Evolutionary conservation across 2,329 filamentous ascomycete species (phyloP), one percentile per base, ranked within the genome.

Genomic region (Trichophyton simii): DNA sequence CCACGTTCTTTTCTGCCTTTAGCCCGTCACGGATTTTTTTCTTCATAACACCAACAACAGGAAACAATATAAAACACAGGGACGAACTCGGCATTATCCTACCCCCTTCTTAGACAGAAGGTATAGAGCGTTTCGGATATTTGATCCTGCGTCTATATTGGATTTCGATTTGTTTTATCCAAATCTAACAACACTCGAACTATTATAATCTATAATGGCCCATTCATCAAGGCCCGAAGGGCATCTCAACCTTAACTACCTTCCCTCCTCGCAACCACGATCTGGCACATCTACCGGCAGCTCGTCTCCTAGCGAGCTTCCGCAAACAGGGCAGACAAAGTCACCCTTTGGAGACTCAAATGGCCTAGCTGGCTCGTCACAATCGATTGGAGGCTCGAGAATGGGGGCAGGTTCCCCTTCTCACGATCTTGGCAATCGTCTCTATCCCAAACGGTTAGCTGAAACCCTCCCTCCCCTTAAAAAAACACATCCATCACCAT

Each of bases 401-500:
- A 88, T 92, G 71, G 91, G 91, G 80, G 86, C 90, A 79, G 91
- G 91, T 73, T 99, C 94, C 82, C 94, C 94, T 70, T 96, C 91
- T 76, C 91, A 96, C 79, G 94, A 97, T 67, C 84, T 91, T 71
- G 85, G 87, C 62, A 85, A 83, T 66, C 75, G 92, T 69, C 80
- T 97, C 63, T 96, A 88, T 76, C 91, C 91, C 65, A 97, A 97
- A 80, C 86, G 94, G 91, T 96, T 83, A 71, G 85, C 46, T 34
- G 7, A 78, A 54, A 13, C 66, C 18, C 48, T 46, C 63, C 22
- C 34, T 50, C n/a, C 25, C 25, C 25, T 28, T 28, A 28, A 28
- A 28, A 28, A 28, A 28, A 8, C 59, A 41, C 11, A 9, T n/a
- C 59, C 15, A 18, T 13, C 11, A 22, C 6, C 31, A 18, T 6